phyloP scores from a whole-genome alignment of 2,329 filamentous ascomycete species.

The Aspergillus brunneoviolaceus region DNA sequence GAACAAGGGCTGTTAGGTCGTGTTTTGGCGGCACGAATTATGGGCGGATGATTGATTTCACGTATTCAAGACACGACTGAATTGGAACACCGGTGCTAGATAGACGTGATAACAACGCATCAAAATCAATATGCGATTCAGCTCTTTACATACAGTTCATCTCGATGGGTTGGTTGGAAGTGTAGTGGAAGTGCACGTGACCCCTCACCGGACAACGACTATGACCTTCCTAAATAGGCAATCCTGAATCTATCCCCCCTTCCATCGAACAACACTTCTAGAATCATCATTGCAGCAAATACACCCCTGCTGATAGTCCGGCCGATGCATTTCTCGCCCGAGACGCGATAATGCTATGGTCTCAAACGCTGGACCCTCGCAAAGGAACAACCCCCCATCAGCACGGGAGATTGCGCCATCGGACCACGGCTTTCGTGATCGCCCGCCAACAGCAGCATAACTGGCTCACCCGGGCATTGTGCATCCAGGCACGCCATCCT shows the following conservation, averaged over 20 bases:
- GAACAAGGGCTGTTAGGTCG: too few species aligned
- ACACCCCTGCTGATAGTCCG: not conserved
- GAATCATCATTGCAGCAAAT: not conserved
- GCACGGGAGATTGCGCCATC: constrained; percentile 6
- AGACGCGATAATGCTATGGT: not conserved
- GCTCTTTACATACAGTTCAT: too few species aligned
- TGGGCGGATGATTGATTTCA: too few species aligned
- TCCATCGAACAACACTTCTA: not conserved
- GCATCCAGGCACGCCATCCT: not conserved
- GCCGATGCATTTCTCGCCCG: not conserved
- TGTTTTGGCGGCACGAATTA: too few species aligned
- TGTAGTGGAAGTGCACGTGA: not conserved
- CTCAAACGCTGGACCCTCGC: not conserved
- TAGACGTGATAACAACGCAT: too few species aligned
- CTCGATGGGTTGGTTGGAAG: too few species aligned
- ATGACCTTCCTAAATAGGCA: not conserved
- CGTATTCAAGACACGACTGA: too few species aligned
- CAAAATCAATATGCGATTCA: too few species aligned
- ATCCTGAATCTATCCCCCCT: not conserved
- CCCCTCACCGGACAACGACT: not conserved
- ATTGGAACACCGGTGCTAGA: too few species aligned
- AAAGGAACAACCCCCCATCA: not conserved
- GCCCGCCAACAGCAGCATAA: not conserved
- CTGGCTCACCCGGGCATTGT: not conserved
- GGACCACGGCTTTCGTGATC: constrained; percentile 5